Base-by-base conservation (phyloP, 139 green algal species). In the Spirogloea muscicola region DNA sequence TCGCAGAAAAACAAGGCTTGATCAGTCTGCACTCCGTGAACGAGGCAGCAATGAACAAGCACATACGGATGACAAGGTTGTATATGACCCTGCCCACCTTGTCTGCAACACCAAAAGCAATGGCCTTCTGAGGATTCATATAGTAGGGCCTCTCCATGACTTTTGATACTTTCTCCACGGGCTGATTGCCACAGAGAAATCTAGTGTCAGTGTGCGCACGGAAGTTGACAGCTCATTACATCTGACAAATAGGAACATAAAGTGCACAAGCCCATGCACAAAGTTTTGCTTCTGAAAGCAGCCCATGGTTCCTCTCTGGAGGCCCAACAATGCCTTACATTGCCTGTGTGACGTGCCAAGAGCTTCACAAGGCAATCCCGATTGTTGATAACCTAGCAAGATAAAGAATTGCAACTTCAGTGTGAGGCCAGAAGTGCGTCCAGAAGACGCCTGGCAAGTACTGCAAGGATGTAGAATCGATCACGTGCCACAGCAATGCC, bases 71-170 rank as follows among this genome's bases (percentile, higher is more conserved):
- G 10, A 10, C 43, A 16, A 52, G 13, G 43, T 10, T 10, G 21
- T 21, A 21, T 21, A 21, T 55, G 21, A 21, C 46, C 16, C 51
- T n/a, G 21, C 39, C 16, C 43, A 80, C 67, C 74, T 82, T 82
- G 71, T 89, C 84, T n/a, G 81, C 62, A 41, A 89, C 61, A 7
- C 84, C 84, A 46, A 87, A 88, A 3, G 55, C 49, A 18, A 89
- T 78, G 31, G 84, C 84, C 2, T 91, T 87, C 41, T 80, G 74
- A 3, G 92, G 89, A 49, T 91, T 87, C 93, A 98, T 98, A 88
- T 98, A 98, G 48, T 96, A 84, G 44, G 94, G 89, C 36, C 94
- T 82, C 77, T 96, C 88, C 87, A 97, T 95, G 68, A 96, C 93
- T 72, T 86, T 83, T 49, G 97, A 92, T 39, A 99, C 89, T 85